Evolutionary conservation across 2,329 filamentous ascomycete genomes (phyloP), one percentile per base, ranked within the genome.

Genomic region (Neofusicoccum sp.): DNA sequence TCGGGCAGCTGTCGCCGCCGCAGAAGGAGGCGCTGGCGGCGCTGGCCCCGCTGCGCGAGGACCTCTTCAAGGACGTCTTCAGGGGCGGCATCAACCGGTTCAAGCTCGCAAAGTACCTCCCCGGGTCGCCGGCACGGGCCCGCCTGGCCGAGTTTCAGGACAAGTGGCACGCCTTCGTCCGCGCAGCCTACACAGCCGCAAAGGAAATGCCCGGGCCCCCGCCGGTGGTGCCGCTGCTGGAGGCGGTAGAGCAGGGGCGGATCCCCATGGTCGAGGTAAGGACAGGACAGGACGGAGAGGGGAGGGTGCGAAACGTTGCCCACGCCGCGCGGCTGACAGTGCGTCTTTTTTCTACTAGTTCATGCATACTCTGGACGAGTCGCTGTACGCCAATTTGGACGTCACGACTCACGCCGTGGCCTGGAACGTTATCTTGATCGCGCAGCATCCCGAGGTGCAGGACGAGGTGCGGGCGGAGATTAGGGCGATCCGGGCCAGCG

Each of bases 361-460:
- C 1, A 63, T 75, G 1, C 77, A 78, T 26, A 79, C 77, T 0
- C 62, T 79, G 3, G 76, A 79, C 61, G 78, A 80, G 63, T 68
- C 69, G 16, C 69, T 80, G 0, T 80, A 71, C 61, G 77, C 75
- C 5, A 79, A 80, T 57, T 67, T 80, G 1, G 78, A 80, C 59
- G 77, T 80, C 11, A 79, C 76, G 1, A 73, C 73, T 2, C 75
- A 76, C 4, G 76, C 66, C 1, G 51, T 80, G 0, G 74, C 76
- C 0, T 82, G 79, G 78, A 73, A 70, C n/a, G 63, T 78, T 0
- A 67, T 79, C 0, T 76, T 79, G 47, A 66, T 82, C 0, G 77
- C 78, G 1, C 68, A 70, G 1, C 44, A 79, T 59, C 69, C 65
- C 0, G 65, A 68, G 1, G 62, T 69, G 3, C 76, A 79, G 60